Evolutionary conservation across 441 rosid species (phyloP).

Genomic region (Euphorbia celastroides): DNA sequence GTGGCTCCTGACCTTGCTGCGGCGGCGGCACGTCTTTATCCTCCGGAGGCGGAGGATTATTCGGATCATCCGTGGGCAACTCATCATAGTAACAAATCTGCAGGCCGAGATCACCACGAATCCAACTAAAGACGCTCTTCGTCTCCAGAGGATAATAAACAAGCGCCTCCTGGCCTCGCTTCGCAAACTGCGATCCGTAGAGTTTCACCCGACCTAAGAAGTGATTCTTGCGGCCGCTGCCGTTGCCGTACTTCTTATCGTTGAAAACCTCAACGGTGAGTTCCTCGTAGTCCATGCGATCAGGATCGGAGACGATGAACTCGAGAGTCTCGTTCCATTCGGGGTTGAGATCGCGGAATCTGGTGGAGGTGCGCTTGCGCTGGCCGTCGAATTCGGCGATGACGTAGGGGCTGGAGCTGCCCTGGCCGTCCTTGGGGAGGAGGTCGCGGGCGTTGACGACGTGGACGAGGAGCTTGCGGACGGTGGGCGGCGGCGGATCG

Average conservation of each 20-base stretch:
- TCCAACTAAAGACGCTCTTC: constrained; percentile 88
- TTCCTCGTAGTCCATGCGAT: constrained; percentile 68
- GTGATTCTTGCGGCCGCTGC: constrained; percentile 79
- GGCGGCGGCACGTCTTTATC: constrained; percentile 19
- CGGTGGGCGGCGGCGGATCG: constrained; percentile 32
- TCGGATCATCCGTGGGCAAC: constrained; percentile 31
- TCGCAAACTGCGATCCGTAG: constrained; percentile 69
- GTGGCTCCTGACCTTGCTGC: constrained; percentile 15
- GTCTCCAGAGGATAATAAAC: constrained; percentile 70
- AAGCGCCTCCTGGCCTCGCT: constrained; percentile 66
- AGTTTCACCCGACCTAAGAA: constrained; percentile 82
- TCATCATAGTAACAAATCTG: constrained; percentile 74
- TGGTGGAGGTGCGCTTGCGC: constrained; percentile 61
- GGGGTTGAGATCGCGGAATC: constrained; percentile 72
- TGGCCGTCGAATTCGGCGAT: constrained; percentile 80
- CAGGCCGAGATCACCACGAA: constrained; percentile 83
- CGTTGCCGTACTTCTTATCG: constrained; percentile 67
- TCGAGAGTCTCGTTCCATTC: constrained; percentile 82
- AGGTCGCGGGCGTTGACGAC: constrained; percentile 72
- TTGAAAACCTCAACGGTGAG: constrained; percentile 74
- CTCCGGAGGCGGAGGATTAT: constrained; percentile 14
- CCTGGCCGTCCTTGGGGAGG: constrained; percentile 89
- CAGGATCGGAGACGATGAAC: constrained; percentile 70
- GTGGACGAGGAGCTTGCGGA: constrained; percentile 60
- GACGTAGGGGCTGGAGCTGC: constrained; percentile 88